Evolutionary conservation across 441 rosid species (phyloP).

Genomic region (Populus hybrid): DNA sequence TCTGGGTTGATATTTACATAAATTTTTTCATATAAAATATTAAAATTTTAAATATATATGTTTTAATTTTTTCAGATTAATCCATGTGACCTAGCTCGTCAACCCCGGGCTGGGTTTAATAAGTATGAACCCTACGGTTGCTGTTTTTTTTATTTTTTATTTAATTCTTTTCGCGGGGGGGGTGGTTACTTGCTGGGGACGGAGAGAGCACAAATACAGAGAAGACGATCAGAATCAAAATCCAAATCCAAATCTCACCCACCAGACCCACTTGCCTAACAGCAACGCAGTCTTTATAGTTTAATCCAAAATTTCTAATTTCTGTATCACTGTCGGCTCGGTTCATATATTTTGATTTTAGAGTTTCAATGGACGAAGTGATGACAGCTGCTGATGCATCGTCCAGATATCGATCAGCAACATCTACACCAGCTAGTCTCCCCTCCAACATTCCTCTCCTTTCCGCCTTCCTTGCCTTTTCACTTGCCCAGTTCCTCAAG

Average conservation of each 20-base stretch:
- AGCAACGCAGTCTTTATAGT: neutral
- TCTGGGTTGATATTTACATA: too few species aligned
- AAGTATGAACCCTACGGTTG: too few species aligned
- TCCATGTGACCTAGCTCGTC: too few species aligned
- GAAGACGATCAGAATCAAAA: neutral
- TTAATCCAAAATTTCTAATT: neutral
- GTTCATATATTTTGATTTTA: neutral
- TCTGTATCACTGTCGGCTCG: neutral
- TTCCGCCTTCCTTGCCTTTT: slow-evolving; percentile 46
- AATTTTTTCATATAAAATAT: too few species aligned
- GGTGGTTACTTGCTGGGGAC: neutral
- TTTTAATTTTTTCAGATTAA: too few species aligned
- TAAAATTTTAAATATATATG: too few species aligned
- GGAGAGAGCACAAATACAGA: neutral
- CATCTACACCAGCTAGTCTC: slow-evolving; percentile 29
- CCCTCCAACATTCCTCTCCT: slow-evolving; percentile 48
- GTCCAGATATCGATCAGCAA: slow-evolving; percentile 28
- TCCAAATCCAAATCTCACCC: neutral
- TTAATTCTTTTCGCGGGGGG: neutral
- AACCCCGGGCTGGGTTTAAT: too few species aligned
- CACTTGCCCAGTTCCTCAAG: slow-evolving; percentile 66
- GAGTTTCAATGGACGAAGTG: slow-evolving; percentile 37
- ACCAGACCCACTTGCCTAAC: neutral
- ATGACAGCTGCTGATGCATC: slow-evolving; percentile 43
- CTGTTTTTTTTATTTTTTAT: too few species aligned